Evolutionary conservation across 129 eudicot genomes (phyloP).

Genomic region (Calendula officinalis): DNA sequence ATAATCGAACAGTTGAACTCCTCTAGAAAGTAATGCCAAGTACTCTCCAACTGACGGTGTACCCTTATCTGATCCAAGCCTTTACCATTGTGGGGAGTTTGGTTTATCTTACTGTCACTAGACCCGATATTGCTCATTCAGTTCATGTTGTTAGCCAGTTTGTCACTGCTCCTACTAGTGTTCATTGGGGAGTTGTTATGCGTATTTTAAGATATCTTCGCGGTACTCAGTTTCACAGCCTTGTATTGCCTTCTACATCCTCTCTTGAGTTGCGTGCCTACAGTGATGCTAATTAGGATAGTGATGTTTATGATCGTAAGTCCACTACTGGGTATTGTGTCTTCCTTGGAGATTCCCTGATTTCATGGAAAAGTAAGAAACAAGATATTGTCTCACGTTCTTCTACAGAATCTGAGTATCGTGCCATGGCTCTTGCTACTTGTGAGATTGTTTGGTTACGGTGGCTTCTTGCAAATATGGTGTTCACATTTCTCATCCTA

Average conservation of each 20-base stretch:
- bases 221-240: background rate
- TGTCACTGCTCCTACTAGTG: background rate
- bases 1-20: background rate
- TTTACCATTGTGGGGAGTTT: background rate
- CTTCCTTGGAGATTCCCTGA: too few relatives aligned
- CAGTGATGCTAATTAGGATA: background rate
- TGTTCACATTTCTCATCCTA: too few relatives aligned
- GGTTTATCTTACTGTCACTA: background rate
- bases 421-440: too few relatives aligned
- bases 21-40: background rate
- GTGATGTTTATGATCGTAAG: too few relatives aligned
- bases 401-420: too few relatives aligned
- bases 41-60: background rate
- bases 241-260: too few relatives aligned
- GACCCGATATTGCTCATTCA: background rate
- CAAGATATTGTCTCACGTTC: too few relatives aligned
- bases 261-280: background rate
- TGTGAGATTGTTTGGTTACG: too few relatives aligned
- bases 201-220: background rate
- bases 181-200: background rate
- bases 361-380: too few relatives aligned
- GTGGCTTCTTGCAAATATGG: too few relatives aligned
- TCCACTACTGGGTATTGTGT: background rate
- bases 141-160: background rate
- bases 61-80: background rate